Percentiles rank a stretch among this genome's conserved stretches.
Evolutionary conservation across 768 basidiomycete species (phyloP).

Genomic region (Heimioporus sp.): DNA sequence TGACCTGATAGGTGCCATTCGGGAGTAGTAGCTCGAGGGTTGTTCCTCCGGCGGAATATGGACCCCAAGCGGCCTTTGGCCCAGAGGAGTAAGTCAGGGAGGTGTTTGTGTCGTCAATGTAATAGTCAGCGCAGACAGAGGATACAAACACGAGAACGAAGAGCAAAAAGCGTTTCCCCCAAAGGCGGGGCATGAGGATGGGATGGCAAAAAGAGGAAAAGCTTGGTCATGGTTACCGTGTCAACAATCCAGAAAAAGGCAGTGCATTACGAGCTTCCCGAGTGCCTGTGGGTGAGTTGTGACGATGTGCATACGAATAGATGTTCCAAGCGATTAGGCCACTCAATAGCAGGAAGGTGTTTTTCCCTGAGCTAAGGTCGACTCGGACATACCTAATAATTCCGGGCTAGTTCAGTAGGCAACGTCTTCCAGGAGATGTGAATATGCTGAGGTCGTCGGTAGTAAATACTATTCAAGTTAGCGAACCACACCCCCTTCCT

Average conservation of each 20-base stretch:
- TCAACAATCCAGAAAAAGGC: background rate
- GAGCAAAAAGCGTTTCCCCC: background rate
- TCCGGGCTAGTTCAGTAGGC: no score
- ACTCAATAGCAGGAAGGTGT: no score
- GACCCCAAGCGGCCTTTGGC: slow-evolving; percentile 24
- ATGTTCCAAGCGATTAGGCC: no score
- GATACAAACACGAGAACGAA: slow-evolving; percentile 3
- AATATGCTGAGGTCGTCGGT: no score
- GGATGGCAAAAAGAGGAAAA: background rate
- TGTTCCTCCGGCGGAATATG: slow-evolving; percentile 8
- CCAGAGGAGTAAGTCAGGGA: slow-evolving; percentile 22
- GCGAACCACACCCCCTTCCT: no score
- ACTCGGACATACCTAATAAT: no score
- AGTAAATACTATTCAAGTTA: no score
- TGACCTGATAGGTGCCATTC: slow-evolving; percentile 16
- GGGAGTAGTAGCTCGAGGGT: slow-evolving; percentile 17
- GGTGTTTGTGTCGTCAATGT: slow-evolving; percentile 24
- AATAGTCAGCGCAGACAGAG: slow-evolving; percentile 16
- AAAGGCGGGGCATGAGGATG: background rate
- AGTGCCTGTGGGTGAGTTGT: background rate
- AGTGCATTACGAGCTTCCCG: background rate
- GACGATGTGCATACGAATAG: no score
- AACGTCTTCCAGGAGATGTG: no score
- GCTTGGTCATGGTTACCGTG: background rate
- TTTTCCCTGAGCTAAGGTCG: no score